phyloP scores from a whole-genome alignment of 768 basidiomycete species.

The Trametes cingulata region DNA sequence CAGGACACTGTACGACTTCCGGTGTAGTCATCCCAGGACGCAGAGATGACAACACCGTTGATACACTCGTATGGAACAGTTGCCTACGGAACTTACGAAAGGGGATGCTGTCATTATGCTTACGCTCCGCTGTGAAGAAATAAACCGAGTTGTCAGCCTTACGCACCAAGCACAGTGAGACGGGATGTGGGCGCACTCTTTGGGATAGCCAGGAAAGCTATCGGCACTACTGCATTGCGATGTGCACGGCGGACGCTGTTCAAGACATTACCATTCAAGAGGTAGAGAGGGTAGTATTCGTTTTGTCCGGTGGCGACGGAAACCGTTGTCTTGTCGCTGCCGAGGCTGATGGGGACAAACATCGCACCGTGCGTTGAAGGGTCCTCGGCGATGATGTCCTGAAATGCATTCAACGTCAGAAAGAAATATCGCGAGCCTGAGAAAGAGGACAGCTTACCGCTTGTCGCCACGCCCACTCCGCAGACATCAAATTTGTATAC shows the following conservation, averaged over 20 bases:
- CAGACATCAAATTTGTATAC: slow-evolving; percentile 23
- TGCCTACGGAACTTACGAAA: slow-evolving; percentile 19
- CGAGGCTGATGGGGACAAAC: slow-evolving; percentile 25
- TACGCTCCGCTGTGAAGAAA: background rate
- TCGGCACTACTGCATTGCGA: slow-evolving; percentile 3
- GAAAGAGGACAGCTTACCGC: background rate
- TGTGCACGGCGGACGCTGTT: slow-evolving; percentile 23
- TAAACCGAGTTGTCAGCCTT: background rate
- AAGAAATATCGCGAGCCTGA: background rate
- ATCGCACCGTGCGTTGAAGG: slow-evolving; percentile 13
- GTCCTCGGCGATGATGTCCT: slow-evolving; percentile 1
- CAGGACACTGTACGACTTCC: slow-evolving; percentile 13
- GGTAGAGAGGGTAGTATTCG: slow-evolving; percentile 29
- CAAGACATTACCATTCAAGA: slow-evolving; percentile 21
- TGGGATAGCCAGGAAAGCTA: slow-evolving; percentile 32
- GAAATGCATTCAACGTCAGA: background rate
- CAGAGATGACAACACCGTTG: slow-evolving; percentile 11
- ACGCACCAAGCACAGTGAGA: background rate
- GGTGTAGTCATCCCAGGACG: slow-evolving; percentile 17
- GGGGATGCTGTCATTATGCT: background rate
- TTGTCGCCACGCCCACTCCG: slow-evolving; percentile 12
- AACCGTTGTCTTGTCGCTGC: slow-evolving; percentile 45
- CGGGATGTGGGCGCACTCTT: slow-evolving; percentile 18
- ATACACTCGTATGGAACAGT: slow-evolving; percentile 16
- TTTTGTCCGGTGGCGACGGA: slow-evolving; percentile 29